Base-by-base conservation (phyloP, 345 rosid species). In the Ceriops tagal region DNA sequence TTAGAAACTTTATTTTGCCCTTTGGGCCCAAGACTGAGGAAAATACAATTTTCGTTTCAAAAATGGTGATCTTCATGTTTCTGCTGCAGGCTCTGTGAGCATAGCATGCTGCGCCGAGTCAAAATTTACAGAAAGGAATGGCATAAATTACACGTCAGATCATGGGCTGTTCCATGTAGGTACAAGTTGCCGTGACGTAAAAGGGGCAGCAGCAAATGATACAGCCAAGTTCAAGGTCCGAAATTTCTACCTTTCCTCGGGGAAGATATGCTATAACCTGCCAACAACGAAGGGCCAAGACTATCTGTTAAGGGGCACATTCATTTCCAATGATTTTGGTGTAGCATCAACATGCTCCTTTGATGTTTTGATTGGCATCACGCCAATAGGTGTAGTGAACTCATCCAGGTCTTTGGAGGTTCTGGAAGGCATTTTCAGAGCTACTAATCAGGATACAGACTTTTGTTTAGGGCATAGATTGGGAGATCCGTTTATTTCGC, bases 231-330 rank as follows among this genome's bases (percentile, higher is more conserved):
- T 30, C n/a, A 83, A 30, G 59, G 83, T 71, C 60, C 77, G 90
- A 53, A 58, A 62, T 53, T 88, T 86, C 30, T 2, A 67, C 58
- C 73, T 78, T 5, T 47, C 21, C 26, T 71, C 78, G 7, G 87
- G 85, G 58, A 84, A 84, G 75, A 83, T 71, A 71, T 88, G 93
- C 65, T 88, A 86, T 52, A 76, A 51, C 62, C 77, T 88, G 61
- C 19, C 70, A 2, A 82, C 88, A 9, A 31, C 35, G 16, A 62
- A 53, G 71, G 76, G 62, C 68, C 76, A 57, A 6, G 82, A 80
- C 31, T 84, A 88, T 71, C 80, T 88, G 20, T 60, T 88, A 52
- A 73, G 88, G 78, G 83, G 74, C 28, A 66, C 75, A 26, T 88
- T 86, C 63, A 75, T 75, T 39, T 61, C 43, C 1, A 73, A 70